Evolutionary conservation across 2,329 filamentous ascomycete species (phyloP), one percentile per base, ranked within the genome.

Genomic region (Nemania sp.): DNA sequence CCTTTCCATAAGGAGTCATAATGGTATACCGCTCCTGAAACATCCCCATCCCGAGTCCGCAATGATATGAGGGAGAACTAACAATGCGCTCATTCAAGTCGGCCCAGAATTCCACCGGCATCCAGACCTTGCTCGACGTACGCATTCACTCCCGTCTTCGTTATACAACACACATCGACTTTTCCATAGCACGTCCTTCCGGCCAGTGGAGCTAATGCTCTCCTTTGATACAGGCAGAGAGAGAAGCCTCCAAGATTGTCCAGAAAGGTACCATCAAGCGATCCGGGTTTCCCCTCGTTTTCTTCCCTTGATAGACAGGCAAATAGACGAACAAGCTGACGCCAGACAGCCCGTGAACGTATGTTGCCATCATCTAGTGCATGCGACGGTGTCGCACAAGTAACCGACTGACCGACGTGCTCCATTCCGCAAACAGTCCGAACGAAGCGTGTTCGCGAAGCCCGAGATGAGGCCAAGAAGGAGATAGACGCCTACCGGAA

Each of bases 111-210:
- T 97, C 94, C 64, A 88, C 90, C 70, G 94, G 94, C 75, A 99
- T 99, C 73, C 93, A 97, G 78, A 97, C 93, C 72, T 86, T 99
- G 70, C 91, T 99, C 77, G 94, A 97, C 78, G 94, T 99, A 88
- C 69, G 88, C 72, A 57, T 7, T 17, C 22, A 8, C 11, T 22
- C 22, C 6, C n/a, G 12, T n/a, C 6, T n/a, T 31, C 33, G 8
- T 34, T 9, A 30, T 9, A 43, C 14, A 14, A 17, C 11, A 5
- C 11, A 28, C 28, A n/a, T 22, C n/a, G 14, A 12, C 15, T 34
- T 14, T 14, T 19, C 20, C 12, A 14, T 20, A 23, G 22, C 12
- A 19, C 6, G 9, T 43, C 19, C 42, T 33, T 4, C 2, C 12
- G 28, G 36, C 39, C 12, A 2, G 17, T 5, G 19, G 24, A 43